Conservation (phyloP, 306 rosid genomes). For the Psophocarpus tetragonolobus region DNA sequence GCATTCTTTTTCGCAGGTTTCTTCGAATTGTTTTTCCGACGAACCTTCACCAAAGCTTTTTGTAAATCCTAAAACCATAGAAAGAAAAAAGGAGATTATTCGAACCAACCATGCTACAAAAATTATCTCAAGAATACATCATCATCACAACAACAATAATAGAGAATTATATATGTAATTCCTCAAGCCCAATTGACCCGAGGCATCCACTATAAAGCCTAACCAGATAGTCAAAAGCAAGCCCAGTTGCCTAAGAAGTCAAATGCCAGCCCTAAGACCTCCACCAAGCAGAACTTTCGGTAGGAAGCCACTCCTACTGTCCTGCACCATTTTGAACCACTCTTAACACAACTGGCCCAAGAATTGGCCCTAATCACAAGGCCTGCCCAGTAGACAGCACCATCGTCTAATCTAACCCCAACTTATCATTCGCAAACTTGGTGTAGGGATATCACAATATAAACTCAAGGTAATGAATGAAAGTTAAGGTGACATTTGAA, state of each 20-base stretch:
- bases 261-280: neutral
- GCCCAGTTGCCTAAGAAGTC: neutral
- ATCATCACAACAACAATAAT: neutral
- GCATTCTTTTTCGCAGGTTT: slow-evolving; percentile 55
- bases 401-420: neutral
- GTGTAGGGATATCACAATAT: neutral
- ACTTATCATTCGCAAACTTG: neutral
- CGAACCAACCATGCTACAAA: neutral
- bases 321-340: neutral
- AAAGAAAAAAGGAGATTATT: slow-evolving; percentile 18
- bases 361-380: neutral
- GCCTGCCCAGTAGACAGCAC: neutral
- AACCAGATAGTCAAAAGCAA: neutral
- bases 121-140: neutral
- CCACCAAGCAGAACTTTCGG: neutral
- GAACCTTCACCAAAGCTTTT: slow-evolving; percentile 81
- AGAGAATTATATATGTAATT: neutral
- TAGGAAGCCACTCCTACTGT: neutral
- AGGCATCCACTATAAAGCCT: neutral
- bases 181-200: neutral
- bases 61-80: slow-evolving; percentile 67
- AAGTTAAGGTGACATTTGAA: neutral
- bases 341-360: neutral
- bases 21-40: slow-evolving; percentile 83
- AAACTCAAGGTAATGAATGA: neutral